Evolutionary conservation across 2,329 filamentous ascomycete species (phyloP).

Genomic region (Sporothrix globosa): DNA sequence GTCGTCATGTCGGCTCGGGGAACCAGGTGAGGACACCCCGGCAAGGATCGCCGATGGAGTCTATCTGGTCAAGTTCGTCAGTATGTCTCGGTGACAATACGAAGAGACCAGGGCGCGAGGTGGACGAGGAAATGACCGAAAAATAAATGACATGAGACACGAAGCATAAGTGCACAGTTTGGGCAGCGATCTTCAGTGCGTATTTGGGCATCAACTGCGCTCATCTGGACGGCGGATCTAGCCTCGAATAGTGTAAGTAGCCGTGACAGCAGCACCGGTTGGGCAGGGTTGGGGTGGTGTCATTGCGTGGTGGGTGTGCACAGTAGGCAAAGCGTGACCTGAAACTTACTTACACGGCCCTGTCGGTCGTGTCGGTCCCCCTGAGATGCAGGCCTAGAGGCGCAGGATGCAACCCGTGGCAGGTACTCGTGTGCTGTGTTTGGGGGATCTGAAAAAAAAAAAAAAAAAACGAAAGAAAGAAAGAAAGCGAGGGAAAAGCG

Average conservation of each 20-base stretch:
- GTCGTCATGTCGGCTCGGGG: constrained; percentile 19
- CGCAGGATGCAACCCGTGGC: constrained; percentile 10
- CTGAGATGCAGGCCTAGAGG: neutral
- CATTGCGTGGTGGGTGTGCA: neutral
- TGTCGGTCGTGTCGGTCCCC: constrained; percentile 16
- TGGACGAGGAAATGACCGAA: too few relatives aligned
- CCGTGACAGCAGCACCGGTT: neutral
- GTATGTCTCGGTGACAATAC: constrained; percentile 11
- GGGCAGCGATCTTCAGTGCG: constrained; percentile 11
- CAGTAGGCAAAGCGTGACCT: neutral
- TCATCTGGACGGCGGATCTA: neutral
- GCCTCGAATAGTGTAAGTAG: neutral
- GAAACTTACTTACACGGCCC: neutral
- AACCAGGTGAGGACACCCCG: constrained; percentile 21
- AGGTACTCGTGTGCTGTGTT: neutral
- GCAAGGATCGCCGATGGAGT: neutral
- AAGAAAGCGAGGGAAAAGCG: neutral
- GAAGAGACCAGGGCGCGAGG: neutral
- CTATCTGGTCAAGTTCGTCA: neutral
- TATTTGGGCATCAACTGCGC: constrained; percentile 14
- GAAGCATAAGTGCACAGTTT: constrained; percentile 7
- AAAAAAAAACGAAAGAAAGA: neutral
- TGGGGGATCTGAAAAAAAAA: neutral
- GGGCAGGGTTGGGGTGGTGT: neutral
- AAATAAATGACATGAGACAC: neutral